phyloP scores from a whole-genome alignment of 495 filamentous ascomycete genomes.

The Aspergillus leporis region DNA sequence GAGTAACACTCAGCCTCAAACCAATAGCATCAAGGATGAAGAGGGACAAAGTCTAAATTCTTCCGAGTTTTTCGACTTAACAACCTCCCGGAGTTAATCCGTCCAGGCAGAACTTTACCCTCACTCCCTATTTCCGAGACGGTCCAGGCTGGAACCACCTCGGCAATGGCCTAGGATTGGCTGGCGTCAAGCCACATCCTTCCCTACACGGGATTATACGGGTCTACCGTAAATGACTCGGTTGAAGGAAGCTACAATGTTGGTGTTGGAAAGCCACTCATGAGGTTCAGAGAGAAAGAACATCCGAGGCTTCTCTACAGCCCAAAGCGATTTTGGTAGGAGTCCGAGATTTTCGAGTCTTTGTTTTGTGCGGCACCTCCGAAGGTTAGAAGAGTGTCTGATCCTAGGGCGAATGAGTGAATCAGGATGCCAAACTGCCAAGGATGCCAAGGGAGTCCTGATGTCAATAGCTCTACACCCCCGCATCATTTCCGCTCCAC shows the following conservation, averaged over 20 bases:
- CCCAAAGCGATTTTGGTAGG: background rate
- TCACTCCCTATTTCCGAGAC: background rate
- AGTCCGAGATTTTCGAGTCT: background rate
- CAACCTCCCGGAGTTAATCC: background rate
- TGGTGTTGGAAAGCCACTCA: background rate
- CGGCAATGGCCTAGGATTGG: background rate
- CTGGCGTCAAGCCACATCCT: background rate
- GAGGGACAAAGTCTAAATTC: background rate
- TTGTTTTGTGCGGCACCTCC: background rate
- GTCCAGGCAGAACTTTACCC: no score
- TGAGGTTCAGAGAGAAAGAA: background rate
- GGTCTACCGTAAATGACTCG: background rate
- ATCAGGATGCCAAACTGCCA: background rate
- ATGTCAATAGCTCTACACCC: slow-evolving; percentile 4
- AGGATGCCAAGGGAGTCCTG: slow-evolving; percentile 1
- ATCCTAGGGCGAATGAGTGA: background rate
- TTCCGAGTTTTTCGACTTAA: background rate
- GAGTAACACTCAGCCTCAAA: no score
- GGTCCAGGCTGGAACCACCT: background rate
- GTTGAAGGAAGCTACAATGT: background rate
- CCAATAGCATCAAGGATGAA: background rate
- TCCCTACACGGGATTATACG: background rate
- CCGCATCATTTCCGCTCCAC: background rate
- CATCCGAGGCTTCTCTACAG: background rate
- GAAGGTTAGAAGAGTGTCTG: background rate